These are phyloP conservation scores for Cymbidium sinense DNA, from an alignment of 106 monocot species.

Conservation along the genomic window DNA sequence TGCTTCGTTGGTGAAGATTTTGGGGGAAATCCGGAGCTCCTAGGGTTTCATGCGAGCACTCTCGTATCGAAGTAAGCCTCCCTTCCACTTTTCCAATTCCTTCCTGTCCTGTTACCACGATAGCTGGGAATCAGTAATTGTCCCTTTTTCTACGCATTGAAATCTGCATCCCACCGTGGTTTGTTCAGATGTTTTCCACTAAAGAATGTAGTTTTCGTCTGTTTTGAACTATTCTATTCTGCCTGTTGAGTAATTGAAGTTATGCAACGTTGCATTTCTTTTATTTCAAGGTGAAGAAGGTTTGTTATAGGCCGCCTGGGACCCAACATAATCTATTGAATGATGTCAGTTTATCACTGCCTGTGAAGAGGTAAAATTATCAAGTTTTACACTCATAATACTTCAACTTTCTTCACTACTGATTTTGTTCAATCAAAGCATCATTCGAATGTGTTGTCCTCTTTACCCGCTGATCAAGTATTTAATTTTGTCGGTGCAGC, in stretches of 20 bases:
- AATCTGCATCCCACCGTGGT: background rate
- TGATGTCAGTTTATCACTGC: slow-evolving; percentile 63
- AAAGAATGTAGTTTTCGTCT: background rate
- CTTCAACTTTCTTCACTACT: too few species aligned
- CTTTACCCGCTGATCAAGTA: background rate
- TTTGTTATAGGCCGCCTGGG: slow-evolving; percentile 82
- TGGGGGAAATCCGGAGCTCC: background rate
- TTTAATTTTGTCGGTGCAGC: slow-evolving; percentile 29
- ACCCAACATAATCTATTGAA: slow-evolving; percentile 57
- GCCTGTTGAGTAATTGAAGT: background rate
- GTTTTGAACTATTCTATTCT: background rate
- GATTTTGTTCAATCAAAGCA: background rate
- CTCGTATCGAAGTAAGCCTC: slow-evolving; percentile 5
- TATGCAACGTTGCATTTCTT: background rate
- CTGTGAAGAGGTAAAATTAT: slow-evolving; percentile 6
- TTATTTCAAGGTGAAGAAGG: slow-evolving; percentile 56
- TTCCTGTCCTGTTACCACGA: background rate
- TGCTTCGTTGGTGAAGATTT: background rate
- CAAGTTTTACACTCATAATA: too few species aligned
- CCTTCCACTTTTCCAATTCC: background rate
- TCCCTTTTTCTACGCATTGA: background rate
- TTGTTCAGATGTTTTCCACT: background rate
- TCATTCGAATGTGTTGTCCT: background rate
- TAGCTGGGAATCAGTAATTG: background rate
- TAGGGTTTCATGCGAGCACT: slow-evolving; percentile 3